Percentiles rank a stretch among this genome's conserved stretches.
Evolutionary conservation across 345 rosid species (phyloP).

Genomic region (Murraya paniculata): DNA sequence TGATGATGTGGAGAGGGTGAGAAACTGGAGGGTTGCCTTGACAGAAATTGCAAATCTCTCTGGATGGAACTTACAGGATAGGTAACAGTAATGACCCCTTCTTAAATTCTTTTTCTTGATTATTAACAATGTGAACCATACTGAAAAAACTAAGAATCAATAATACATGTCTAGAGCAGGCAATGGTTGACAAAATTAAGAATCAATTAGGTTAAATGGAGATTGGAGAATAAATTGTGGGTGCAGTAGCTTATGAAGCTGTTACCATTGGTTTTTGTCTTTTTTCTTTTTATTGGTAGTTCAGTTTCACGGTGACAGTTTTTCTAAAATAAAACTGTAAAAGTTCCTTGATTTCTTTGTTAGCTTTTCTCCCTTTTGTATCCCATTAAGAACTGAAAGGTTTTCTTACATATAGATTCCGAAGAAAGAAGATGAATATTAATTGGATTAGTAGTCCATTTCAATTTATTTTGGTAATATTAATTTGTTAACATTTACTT

Average conservation of each 20-base stretch:
- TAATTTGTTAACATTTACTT: neutral
- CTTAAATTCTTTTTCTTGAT: neutral
- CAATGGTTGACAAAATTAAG: neutral
- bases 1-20: neutral
- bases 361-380: no score
- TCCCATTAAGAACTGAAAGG: no score
- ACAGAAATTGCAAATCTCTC: constrained; percentile 3
- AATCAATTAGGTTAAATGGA: neutral
- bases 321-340: no score
- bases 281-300: no score
- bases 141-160: neutral
- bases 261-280: neutral
- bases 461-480: neutral
- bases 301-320: no score
- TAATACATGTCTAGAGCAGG: neutral
- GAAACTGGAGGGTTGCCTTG: constrained; percentile 10
- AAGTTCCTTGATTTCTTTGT: no score
- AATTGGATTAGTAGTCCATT: neutral
- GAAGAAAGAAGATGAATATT: no score
- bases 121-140: neutral
- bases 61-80: constrained; percentile 3
- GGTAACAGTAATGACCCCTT: neutral
- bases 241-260: neutral
- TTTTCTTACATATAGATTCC: no score
- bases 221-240: neutral